Conservation (phyloP, 306 rosid genomes). For the Quercus wislizeni region DNA sequence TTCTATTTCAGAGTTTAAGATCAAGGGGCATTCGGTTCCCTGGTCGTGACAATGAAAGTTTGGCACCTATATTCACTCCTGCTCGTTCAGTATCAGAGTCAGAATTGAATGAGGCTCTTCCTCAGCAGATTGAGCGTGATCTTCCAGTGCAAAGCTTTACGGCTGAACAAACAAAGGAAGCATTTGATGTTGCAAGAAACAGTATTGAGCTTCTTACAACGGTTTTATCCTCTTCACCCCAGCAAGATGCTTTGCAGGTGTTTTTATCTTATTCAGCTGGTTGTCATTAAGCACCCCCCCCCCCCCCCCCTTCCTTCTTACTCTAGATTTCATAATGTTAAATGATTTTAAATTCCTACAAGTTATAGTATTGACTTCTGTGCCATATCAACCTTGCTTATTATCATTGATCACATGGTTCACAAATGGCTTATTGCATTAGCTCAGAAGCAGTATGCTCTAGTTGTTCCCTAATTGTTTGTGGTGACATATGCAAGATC, state of each 20-base stretch:
- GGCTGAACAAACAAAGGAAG: conserved; percentile 85
- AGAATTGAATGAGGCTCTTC: conserved; percentile 44
- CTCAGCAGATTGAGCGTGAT: conserved; percentile 51
- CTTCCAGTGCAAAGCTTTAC: conserved; percentile 59
- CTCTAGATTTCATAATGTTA: not conserved
- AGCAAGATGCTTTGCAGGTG: conserved; percentile 87
- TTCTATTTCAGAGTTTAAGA: conserved; percentile 68
- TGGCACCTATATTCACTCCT: conserved; percentile 97
- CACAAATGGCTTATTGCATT: not conserved
- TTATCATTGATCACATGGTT: not conserved
- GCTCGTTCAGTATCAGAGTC: conserved; percentile 57
- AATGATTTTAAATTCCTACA: not conserved
- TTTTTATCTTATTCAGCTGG: conserved; percentile 10
- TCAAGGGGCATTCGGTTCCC: conserved; percentile 95
- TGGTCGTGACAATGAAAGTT: conserved; percentile 91
- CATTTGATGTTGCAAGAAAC: conserved; percentile 92
- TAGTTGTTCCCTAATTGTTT: not conserved
- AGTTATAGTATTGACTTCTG: not conserved
- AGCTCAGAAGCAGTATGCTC: not conserved
- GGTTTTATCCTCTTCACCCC: conserved; percentile 85
- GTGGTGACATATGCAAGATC: not conserved
- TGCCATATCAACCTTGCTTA: not conserved
- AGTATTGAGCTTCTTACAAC: conserved; percentile 88
- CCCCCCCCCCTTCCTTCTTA: not conserved
- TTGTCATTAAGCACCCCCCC: not conserved